These are phyloP conservation scores for Blastobotrys malaysiensis DNA, from an alignment of 1,139 yeast genomes.

Conservation along the genomic window DNA sequence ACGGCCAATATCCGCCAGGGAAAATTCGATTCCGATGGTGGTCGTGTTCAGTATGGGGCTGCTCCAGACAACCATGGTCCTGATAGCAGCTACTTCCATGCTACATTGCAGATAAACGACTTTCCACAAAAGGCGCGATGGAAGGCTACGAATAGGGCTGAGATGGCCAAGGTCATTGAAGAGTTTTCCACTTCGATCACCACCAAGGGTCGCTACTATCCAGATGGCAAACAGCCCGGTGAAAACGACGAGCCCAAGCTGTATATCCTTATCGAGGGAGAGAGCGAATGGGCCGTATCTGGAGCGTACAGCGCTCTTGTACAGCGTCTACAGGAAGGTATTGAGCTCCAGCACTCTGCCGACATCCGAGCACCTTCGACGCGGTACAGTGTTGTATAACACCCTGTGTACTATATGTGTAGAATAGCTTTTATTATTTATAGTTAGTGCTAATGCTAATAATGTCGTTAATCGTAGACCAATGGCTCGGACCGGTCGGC, in stretches of 20 bases:
- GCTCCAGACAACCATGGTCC: conserved; percentile 62
- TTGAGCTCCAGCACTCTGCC: conserved; percentile 34
- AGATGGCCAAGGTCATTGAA: conserved; percentile 60
- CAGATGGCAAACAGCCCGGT: conserved; percentile 45
- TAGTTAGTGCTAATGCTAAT: neutral
- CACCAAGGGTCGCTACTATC: conserved; percentile 72
- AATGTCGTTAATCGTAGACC: conserved; percentile 27
- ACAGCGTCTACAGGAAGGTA: conserved; percentile 55
- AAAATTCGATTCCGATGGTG: neutral
- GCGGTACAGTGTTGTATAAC: conserved; percentile 7
- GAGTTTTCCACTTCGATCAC: conserved; percentile 76
- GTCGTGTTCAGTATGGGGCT: conserved; percentile 37
- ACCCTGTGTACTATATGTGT: neutral
- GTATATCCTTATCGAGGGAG: conserved; percentile 74
- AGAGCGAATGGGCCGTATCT: conserved; percentile 55
- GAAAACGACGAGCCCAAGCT: conserved; percentile 64
- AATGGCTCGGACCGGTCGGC: conserved; percentile 16
- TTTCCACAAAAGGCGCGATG: conserved; percentile 81
- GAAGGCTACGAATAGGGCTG: conserved; percentile 70
- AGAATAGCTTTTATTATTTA: neutral
- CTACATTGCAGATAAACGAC: conserved; percentile 75
- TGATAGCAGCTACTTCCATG: conserved; percentile 60
- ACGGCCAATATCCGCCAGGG: conserved; percentile 5
- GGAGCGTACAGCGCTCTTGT: conserved; percentile 64
- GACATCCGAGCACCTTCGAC: conserved; percentile 2